Evolutionary conservation across 805 yeast genomes (phyloP).

Genomic region (Cyberlindnera bimundalis): DNA sequence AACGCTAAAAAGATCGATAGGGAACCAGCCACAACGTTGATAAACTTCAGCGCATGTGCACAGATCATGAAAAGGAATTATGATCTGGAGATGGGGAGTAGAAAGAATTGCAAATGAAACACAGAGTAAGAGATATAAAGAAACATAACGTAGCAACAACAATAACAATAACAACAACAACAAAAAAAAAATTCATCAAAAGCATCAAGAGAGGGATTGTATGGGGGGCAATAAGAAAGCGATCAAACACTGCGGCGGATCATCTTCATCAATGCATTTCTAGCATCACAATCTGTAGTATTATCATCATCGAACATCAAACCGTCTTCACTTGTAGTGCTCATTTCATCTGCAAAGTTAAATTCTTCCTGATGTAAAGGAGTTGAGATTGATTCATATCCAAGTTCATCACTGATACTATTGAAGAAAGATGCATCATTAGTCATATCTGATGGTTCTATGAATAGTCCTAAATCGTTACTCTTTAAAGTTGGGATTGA

Average conservation of each 20-base stretch:
- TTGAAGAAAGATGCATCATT: conserved; percentile 19
- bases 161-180: background rate
- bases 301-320: conserved; percentile 22
- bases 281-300: conserved; percentile 24
- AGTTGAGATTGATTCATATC: conserved; percentile 7
- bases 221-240: background rate
- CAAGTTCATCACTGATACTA: conserved; percentile 18
- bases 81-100: background rate
- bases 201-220: background rate
- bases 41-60: too few species aligned
- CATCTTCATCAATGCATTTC: conserved; percentile 29
- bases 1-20: background rate
- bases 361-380: conserved; percentile 7
- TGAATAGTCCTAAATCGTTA: conserved; percentile 17
- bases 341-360: conserved; percentile 7
- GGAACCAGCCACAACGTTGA: background rate
- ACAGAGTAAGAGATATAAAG: too few species aligned
- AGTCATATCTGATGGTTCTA: conserved; percentile 24
- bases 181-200: background rate
- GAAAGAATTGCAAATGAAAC: background rate
- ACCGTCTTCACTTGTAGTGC: conserved; percentile 14
- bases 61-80: too few species aligned
- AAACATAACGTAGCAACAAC: background rate
- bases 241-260: conserved; percentile 26
- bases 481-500: conserved; percentile 11